phyloP scores from a whole-genome alignment of 2,329 filamentous ascomycete genomes.

The Pseudogymnoascus sp. region DNA sequence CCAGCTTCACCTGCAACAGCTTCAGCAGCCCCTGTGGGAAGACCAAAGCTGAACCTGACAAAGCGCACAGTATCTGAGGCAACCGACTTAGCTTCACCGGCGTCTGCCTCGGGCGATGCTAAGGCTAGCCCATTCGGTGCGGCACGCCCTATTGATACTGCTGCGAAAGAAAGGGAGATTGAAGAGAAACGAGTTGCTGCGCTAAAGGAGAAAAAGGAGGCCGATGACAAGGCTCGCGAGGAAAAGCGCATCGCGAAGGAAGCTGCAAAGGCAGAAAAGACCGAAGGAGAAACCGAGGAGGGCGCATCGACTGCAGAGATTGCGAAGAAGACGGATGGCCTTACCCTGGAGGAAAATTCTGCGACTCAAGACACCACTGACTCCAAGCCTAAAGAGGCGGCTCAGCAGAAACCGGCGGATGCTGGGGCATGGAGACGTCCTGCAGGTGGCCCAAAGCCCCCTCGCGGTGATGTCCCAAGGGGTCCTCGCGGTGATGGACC shows the following conservation, averaged over 20 bases:
- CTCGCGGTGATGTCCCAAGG: slow-evolving; percentile 31
- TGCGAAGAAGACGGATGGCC: slow-evolving; percentile 27
- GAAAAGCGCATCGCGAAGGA: slow-evolving; percentile 60
- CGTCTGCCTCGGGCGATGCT: slow-evolving; percentile 50
- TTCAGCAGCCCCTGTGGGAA: slow-evolving; percentile 49
- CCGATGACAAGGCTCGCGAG: slow-evolving; percentile 46
- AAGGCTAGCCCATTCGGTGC: slow-evolving; percentile 93
- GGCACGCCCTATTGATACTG: slow-evolving; percentile 88
- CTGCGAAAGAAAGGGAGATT: slow-evolving; percentile 77
- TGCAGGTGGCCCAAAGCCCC: slow-evolving; percentile 33
- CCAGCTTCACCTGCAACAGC: slow-evolving; percentile 61
- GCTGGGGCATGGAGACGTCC: slow-evolving; percentile 53
- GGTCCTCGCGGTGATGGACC: slow-evolving; percentile 30
- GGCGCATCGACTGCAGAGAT: slow-evolving; percentile 16
- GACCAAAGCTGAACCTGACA: slow-evolving; percentile 77
- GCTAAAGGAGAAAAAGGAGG: slow-evolving; percentile 71
- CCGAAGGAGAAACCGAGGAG: slow-evolving; percentile 29
- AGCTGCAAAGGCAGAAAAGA: slow-evolving; percentile 33
- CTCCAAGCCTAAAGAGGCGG: slow-evolving; percentile 39
- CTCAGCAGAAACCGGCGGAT: slow-evolving; percentile 47
- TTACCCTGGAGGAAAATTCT: slow-evolving; percentile 29
- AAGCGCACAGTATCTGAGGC: slow-evolving; percentile 86
- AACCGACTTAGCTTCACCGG: slow-evolving; percentile 42
- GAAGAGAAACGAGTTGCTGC: slow-evolving; percentile 76
- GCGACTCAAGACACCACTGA: slow-evolving; percentile 35